A percentile compares a stretch with the other conserved stretches of the same genome.
These are phyloP conservation scores for Grosmannia huntii DNA, from an alignment of 2,329 filamentous ascomycete genomes.

Conservation along the genomic window DNA sequence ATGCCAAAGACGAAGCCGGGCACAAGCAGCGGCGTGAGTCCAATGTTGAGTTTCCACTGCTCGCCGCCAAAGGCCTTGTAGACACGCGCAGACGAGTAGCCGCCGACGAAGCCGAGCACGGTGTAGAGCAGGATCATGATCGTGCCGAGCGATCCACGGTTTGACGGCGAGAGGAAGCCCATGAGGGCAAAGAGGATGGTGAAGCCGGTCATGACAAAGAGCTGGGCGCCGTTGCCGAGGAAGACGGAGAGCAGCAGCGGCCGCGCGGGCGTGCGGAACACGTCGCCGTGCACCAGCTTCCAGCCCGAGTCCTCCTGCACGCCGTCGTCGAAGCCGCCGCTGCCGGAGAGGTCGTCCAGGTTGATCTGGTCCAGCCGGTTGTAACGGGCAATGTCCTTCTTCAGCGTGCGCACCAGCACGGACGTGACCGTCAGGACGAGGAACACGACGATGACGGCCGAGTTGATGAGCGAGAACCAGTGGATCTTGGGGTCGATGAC, in stretches of 20 bases:
- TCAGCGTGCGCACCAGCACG: slow-evolving; percentile 76
- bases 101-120: slow-evolving; percentile 80
- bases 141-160: slow-evolving; percentile 84
- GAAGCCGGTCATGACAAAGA: slow-evolving; percentile 94
- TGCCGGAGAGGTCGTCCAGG: slow-evolving; percentile 72
- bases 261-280: slow-evolving; percentile 78
- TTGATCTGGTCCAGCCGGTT: slow-evolving; percentile 88
- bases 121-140: slow-evolving; percentile 92
- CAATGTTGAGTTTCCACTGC: slow-evolving; percentile 88
- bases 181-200: slow-evolving; percentile 89
- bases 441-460: slow-evolving; percentile 86
- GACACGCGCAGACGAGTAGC: slow-evolving; percentile 76
- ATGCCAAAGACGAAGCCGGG: slow-evolving; percentile 73
- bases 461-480: slow-evolving; percentile 97
- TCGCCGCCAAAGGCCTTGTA: slow-evolving; percentile 94
- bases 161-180: slow-evolving; percentile 89
- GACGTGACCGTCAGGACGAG: slow-evolving; percentile 83
- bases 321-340: slow-evolving; percentile 85
- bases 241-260: slow-evolving; percentile 78
- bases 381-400: slow-evolving; percentile 93
- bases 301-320: slow-evolving; percentile 96
- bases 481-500: slow-evolving; percentile 97
- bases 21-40: slow-evolving; percentile 72
- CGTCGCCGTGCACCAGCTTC: slow-evolving; percentile 96
- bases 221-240: slow-evolving; percentile 84